Base-by-base conservation (phyloP, 2,329 filamentous ascomycete species). In the Lanzia echinophila region DNA sequence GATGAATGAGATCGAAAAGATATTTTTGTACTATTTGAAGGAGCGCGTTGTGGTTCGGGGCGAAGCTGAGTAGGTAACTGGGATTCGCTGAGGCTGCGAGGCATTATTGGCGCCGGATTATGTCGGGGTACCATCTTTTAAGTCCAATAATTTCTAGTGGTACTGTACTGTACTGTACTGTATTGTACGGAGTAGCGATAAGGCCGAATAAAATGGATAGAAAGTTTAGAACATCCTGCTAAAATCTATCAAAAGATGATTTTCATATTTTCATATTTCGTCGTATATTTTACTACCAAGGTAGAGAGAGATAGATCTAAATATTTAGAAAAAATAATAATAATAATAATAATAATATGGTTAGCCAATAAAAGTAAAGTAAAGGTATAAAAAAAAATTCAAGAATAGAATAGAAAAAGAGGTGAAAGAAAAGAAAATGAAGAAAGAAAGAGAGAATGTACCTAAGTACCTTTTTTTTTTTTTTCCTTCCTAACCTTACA, bases 1-100 rank as follows among this genome's bases (percentile, higher is more conserved):
- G 82, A 71, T 8, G 70, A 79, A 63, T 79, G 77, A 34, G 82
- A 86, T 59, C 70, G 73, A 58, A 78, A 73, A 2, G 81, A 84
- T 44, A 70, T 72, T 68, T 81, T 83, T 56, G 80, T 59, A 50
- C 61, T 66, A 22, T 61, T 59, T 11, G 66, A 68, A 11, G 59
- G 54, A 24, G 60, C 57, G 55, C 65, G 65, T 58, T 58, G 54
- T 33, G 55, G 58, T 47, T 57, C 43, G 22, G 60, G 57, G 55
- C 58, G 59, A 41, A 41, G 38, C 11, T 41, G 38, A 41, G 38
- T 17, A 41, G 15, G 38, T 34, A 55, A 56, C 44, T 60, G 57
- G 43, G 51, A 51, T 53, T 59, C 54, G 56, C 36, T 56, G 56
- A 57, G 56, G 53, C 28, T 57, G 48, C 59, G 61, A 42, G 63